These are phyloP conservation scores for Furcasterigmium furcatum DNA, from an alignment of 2,329 filamentous ascomycete species.

Conservation along the genomic window DNA sequence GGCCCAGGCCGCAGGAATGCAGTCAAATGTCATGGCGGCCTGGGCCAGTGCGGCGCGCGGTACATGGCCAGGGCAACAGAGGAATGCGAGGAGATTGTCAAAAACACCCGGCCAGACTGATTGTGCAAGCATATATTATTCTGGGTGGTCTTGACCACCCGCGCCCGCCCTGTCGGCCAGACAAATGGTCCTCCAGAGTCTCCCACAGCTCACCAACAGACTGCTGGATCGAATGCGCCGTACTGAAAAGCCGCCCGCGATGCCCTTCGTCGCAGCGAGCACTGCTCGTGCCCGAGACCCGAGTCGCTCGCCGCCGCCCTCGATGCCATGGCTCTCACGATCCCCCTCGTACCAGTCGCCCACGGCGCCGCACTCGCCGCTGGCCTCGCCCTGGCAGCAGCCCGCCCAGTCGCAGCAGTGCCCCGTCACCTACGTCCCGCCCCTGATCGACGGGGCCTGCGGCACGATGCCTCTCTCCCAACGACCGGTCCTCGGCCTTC, in stretches of 20 bases:
- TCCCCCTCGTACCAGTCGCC: slow-evolving; percentile 11
- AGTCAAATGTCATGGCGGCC: too few relatives aligned
- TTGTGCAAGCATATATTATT: too few relatives aligned
- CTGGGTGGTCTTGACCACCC: too few relatives aligned
- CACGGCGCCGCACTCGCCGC: slow-evolving; percentile 2
- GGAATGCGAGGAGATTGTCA: neutral
- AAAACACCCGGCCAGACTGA: neutral
- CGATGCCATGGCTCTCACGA: slow-evolving; percentile 11
- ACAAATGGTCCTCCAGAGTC: too few relatives aligned
- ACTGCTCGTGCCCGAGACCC: neutral
- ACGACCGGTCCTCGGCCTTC: slow-evolving; percentile 13
- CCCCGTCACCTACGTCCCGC: slow-evolving; percentile 27
- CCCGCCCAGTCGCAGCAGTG: slow-evolving; percentile 7
- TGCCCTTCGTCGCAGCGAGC: slow-evolving; percentile 10
- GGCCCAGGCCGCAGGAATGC: too few relatives aligned
- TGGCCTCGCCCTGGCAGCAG: slow-evolving; percentile 5
- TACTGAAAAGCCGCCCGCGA: neutral
- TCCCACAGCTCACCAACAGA: too few relatives aligned
- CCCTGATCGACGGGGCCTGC: slow-evolving; percentile 29
- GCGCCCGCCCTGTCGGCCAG: too few relatives aligned
- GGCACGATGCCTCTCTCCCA: slow-evolving; percentile 25
- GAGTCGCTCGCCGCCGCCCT: slow-evolving; percentile 5
- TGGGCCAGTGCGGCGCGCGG: too few relatives aligned
- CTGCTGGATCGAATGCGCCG: too few relatives aligned
- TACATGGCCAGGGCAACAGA: neutral